Conservation (phyloP, 495 filamentous ascomycete genomes). For the Penicillium daleae region DNA sequence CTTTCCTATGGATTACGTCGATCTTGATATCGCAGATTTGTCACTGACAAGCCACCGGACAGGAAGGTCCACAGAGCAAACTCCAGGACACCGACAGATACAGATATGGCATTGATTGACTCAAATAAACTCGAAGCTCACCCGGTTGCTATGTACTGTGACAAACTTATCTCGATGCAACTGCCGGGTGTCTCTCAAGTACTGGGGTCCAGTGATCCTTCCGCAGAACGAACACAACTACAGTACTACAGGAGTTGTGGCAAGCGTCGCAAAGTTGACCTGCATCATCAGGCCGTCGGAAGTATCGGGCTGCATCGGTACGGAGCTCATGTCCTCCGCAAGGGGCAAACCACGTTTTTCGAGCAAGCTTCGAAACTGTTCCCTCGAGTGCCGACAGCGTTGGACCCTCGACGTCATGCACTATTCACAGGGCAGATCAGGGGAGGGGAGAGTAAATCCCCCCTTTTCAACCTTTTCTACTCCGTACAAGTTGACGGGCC, state of each 20-base stretch:
- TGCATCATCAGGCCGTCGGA: neutral
- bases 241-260: neutral
- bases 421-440: slow-evolving; percentile 20
- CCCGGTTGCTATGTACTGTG: neutral
- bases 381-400: neutral
- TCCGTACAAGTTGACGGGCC: neutral
- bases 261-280: neutral
- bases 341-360: slow-evolving; percentile 3
- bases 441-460: slow-evolving; percentile 6
- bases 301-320: neutral
- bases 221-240: neutral
- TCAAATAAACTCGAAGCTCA: neutral
- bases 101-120: no score
- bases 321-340: neutral
- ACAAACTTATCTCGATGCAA: neutral
- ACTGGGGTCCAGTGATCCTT: neutral
- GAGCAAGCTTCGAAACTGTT: neutral
- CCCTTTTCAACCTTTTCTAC: slow-evolving; percentile 10
- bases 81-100: neutral
- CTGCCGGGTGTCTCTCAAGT: neutral
- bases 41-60: neutral
- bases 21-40: neutral
- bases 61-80: neutral
- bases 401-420: slow-evolving; percentile 26
- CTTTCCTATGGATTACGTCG: neutral